Evolutionary conservation across 768 basidiomycete species (phyloP).

Genomic region (Gymnopilus dilepis): DNA sequence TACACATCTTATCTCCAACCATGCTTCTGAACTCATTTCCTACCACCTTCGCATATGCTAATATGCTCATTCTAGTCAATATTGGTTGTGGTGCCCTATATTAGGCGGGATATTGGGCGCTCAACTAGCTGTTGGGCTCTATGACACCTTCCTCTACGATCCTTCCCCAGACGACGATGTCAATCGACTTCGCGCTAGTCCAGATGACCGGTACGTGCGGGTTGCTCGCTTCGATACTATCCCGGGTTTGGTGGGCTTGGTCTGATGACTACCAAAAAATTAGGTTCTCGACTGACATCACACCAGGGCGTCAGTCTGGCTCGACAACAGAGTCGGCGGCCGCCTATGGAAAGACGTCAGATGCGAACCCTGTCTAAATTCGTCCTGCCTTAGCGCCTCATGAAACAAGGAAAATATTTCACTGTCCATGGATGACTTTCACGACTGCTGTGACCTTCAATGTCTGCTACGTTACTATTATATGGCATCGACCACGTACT

Average conservation of each 20-base stretch:
- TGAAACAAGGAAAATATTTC: too few relatives aligned
- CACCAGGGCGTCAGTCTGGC: neutral
- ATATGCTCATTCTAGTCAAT: constrained; percentile 47
- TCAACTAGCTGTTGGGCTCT: constrained; percentile 44
- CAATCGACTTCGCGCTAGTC: neutral
- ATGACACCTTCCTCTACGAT: constrained; percentile 62
- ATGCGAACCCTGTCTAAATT: neutral
- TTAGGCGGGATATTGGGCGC: constrained; percentile 65
- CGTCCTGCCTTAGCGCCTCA: too few relatives aligned
- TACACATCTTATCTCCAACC: neutral
- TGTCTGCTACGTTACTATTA: too few relatives aligned
- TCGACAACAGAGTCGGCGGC: neutral
- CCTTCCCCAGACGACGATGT: constrained; percentile 3
- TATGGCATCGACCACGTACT: too few relatives aligned
- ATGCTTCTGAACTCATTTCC: neutral
- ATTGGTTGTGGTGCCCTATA: constrained; percentile 76
- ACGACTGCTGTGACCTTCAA: too few relatives aligned
- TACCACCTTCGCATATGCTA: neutral
- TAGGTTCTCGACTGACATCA: neutral
- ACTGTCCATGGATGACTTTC: too few relatives aligned
- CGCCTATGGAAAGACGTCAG: neutral
- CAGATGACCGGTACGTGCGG: neutral
- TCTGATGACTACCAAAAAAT: neutral
- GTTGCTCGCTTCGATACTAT: neutral
- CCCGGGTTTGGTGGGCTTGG: too few relatives aligned